Base-by-base conservation (phyloP, 2,329 filamentous ascomycete genomes). In the Mycosphaerella sp. region DNA sequence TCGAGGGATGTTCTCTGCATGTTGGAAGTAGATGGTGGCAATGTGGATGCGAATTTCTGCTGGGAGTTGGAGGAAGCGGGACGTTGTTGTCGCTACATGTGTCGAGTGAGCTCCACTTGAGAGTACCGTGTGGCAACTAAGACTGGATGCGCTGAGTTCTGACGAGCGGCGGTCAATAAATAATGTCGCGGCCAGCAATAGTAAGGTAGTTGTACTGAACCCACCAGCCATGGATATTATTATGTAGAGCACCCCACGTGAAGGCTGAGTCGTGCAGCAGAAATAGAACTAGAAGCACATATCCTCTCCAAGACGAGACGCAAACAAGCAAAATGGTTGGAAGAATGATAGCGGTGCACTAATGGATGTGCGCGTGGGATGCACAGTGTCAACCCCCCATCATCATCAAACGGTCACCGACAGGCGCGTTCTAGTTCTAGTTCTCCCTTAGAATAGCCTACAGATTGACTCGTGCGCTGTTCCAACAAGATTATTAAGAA, bases 1-100 rank as follows among this genome's bases (percentile, higher is more conserved):
- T 10, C 50, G 57, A 12, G 50, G 52, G 1, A 40, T 16, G n/a
- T 37, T 37, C 13, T 40, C 47, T 17, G 46, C 44, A 21, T 30
- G 27, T 42, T 17, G 32, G 21, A 59, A 57, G n/a, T 47, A 49
- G n/a, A 35, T 17, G 14, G 18, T 41, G 49, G 59, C 59, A 47
- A 60, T 59, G 16, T 50, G 37, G 39, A 57, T 55, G 18, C 58
- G 52, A 16, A 60, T 28, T 35, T 60, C 58, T n/a, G 56, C 30
- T 3, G 56, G 58, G 2, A 60, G 52, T 6, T 39, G 21, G 18
- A 59, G 37, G 45, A 59, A 28, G 34, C 28, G 30, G 48, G 44
- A 44, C 30, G 44, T 28, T 16, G 43, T 16, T 1, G 9, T 32
- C 30, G 30, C 13, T 18, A n/a, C n/a, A n/a, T n/a, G n/a, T n/a